phyloP scores from a whole-genome alignment of 495 filamentous ascomycete genomes.

The Cetradonia linearis region DNA sequence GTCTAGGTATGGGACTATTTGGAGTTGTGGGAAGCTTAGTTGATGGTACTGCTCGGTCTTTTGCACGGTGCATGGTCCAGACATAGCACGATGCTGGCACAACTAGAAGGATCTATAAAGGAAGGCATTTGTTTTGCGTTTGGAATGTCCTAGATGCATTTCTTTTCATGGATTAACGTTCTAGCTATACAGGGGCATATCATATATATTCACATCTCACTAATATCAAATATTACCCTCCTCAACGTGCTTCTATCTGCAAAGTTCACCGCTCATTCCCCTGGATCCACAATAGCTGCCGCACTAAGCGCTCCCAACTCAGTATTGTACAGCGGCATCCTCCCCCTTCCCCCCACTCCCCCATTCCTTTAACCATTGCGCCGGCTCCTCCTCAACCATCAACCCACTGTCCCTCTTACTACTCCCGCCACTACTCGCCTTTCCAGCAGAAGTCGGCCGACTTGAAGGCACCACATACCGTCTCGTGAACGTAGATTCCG shows the following conservation, averaged over 20 bases:
- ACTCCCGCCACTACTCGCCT: conserved; percentile 17
- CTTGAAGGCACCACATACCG: conserved; percentile 14
- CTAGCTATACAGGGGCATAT: not conserved
- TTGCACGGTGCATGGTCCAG: not conserved
- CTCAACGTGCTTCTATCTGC: not conserved
- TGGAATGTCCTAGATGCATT: not conserved
- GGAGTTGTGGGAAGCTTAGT: not conserved
- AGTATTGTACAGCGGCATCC: not conserved
- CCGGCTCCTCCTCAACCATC: conserved; percentile 8
- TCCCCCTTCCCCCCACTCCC: not conserved
- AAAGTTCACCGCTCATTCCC: too few species aligned
- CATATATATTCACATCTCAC: not conserved
- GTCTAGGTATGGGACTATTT: too few species aligned
- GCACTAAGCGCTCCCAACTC: not conserved
- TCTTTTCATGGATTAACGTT: too few species aligned
- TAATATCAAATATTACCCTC: not conserved
- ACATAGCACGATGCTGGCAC: conserved; percentile 1
- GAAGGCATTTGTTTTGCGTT: not conserved
- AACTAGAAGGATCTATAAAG: not conserved
- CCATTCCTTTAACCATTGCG: conserved; percentile 1
- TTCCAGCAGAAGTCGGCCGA: conserved; percentile 10
- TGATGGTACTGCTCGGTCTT: not conserved
- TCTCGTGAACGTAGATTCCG: conserved; percentile 7
- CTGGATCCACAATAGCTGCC: too few species aligned
- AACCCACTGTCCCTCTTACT: conserved; percentile 7